phyloP scores from a whole-genome alignment of 108 stramenopile species.

The Fistulifera solaris region DNA sequence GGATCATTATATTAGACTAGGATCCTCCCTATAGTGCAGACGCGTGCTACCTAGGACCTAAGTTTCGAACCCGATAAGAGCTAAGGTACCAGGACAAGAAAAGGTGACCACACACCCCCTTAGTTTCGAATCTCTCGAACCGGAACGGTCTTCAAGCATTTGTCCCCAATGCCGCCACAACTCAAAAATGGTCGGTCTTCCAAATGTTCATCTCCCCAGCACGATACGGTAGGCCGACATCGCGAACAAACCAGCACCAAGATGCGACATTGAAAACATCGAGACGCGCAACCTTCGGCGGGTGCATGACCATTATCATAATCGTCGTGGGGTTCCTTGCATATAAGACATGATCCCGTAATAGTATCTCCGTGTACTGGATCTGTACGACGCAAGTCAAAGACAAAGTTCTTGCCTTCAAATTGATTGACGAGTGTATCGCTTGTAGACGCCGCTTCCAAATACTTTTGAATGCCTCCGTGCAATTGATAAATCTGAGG shows the following conservation, averaged over 20 bases:
- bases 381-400: slow-evolving; percentile 73
- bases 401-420: slow-evolving; percentile 83
- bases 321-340: slow-evolving; percentile 61
- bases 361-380: slow-evolving; percentile 25
- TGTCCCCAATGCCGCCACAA: slow-evolving; percentile 41
- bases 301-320: slow-evolving; percentile 83
- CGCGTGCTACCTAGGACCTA: no score
- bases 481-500: slow-evolving; percentile 59
- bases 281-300: slow-evolving; percentile 57
- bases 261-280: slow-evolving; percentile 77
- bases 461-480: slow-evolving; percentile 76
- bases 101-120: no score
- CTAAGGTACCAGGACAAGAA: no score
- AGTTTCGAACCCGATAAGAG: no score
- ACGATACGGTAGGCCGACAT: slow-evolving; percentile 42
- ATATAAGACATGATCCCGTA: slow-evolving; percentile 60
- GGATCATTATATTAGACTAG: no score
- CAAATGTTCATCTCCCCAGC: slow-evolving; percentile 37
- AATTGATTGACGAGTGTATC: slow-evolving; percentile 23
- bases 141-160: slow-evolving; percentile 18
- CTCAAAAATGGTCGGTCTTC: slow-evolving; percentile 24
- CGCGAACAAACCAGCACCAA: slow-evolving; percentile 64
- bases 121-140: background rate
- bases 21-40: no score
- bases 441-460: slow-evolving; percentile 17